phyloP scores from a whole-genome alignment of 148 eudicot species.

The Linanthus parryae region DNA sequence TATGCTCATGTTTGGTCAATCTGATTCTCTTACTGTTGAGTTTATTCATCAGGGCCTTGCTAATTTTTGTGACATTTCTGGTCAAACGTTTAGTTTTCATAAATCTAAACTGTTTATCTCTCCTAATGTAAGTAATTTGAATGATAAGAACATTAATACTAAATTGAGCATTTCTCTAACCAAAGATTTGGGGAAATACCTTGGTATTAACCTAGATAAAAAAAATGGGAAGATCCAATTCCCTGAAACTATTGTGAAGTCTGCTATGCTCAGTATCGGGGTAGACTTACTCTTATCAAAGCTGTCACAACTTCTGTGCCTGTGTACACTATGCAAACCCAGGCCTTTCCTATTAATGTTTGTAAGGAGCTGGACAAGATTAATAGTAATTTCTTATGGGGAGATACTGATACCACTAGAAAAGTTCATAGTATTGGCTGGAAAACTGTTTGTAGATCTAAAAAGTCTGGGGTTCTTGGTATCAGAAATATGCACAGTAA shows the following conservation, averaged over 20 bases:
- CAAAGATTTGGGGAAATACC: not conserved
- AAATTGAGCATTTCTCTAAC: not conserved
- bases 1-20: not conserved
- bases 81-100: not conserved
- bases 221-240: not conserved
- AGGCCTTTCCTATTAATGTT: not conserved
- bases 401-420: not conserved
- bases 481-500: not conserved
- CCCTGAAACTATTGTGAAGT: not conserved
- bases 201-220: not conserved
- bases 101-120: not conserved
- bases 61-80: not conserved
- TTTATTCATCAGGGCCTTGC: not conserved
- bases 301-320: not conserved
- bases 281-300: not conserved
- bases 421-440: not conserved
- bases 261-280: not conserved
- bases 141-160: no score
- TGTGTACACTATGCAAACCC: not conserved
- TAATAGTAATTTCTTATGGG: not conserved
- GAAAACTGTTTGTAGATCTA: not conserved
- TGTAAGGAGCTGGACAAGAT: not conserved
- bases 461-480: not conserved
- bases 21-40: not conserved
- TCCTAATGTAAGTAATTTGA: not conserved